phyloP scores from a whole-genome alignment of 1,139 yeast species.

The Geotrichum candidum region DNA sequence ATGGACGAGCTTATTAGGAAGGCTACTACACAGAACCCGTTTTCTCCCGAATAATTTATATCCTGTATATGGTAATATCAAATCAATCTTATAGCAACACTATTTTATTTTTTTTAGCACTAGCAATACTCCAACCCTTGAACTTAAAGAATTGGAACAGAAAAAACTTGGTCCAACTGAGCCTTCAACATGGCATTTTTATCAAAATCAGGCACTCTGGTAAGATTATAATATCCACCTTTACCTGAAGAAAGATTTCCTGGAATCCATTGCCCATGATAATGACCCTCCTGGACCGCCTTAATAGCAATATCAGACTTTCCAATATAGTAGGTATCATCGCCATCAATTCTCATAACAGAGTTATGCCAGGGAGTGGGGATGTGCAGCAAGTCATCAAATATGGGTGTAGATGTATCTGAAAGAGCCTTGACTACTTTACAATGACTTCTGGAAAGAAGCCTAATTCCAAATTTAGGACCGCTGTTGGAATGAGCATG shows the following conservation, averaged over 20 bases:
- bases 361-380: constrained; percentile 20
- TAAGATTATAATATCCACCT: constrained; percentile 9
- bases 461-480: constrained; percentile 18
- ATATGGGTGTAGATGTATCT: constrained; percentile 8
- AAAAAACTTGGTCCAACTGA: not conserved
- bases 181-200: not conserved
- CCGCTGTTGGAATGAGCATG: constrained; percentile 19
- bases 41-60: constrained; percentile 31
- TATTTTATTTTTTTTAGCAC: not conserved
- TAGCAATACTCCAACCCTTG: not conserved
- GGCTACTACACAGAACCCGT: constrained; percentile 49
- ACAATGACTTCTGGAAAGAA: constrained; percentile 10
- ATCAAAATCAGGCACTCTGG: not conserved
- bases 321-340: constrained; percentile 12
- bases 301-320: constrained; percentile 14
- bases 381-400: constrained; percentile 18
- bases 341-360: constrained; percentile 14
- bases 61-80: not conserved
- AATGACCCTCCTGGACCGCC: constrained; percentile 9
- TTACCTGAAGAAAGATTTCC: constrained; percentile 9
- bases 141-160: not conserved
- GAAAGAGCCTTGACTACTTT: constrained; percentile 8
- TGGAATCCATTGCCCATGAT: constrained; percentile 14
- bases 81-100: not conserved
- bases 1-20: constrained; percentile 28